Base-by-base conservation (phyloP, 2,329 filamentous ascomycete genomes). In the Graphilbum sp. region DNA sequence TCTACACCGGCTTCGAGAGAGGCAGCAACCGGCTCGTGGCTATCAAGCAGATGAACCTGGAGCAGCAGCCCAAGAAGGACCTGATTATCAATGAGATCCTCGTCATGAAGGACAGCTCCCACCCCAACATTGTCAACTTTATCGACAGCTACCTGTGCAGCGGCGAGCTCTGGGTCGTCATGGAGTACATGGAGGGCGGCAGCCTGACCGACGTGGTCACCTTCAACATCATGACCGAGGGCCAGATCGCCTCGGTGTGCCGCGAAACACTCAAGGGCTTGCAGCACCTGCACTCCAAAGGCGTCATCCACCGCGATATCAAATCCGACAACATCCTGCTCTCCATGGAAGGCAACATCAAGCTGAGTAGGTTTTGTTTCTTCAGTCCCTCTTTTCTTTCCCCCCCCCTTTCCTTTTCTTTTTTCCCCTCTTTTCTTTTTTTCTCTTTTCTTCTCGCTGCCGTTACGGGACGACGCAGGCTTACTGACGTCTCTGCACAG, bases 121-220 rank as follows among this genome's bases (percentile, higher is more conserved):
- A 98, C 55, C 88, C 86, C 51, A 96, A 96, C 55, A 93, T 98
- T 59, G 90, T 98, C 60, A 98, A 98, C 59, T 98, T 96, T 59
- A 88, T 96, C 62, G 90, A 96, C 63, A 95, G 87, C 56, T 96
- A 87, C 57, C 67, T 98, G 11, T 80, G 87, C 41, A 72, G 75
- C 12, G 83, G 88, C 32, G 90, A 96, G 57, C 64, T 98, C 23
- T 98, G 90, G 90, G 90, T 98, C 2, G 85, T 96, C 25, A 98
- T 98, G 90, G 90, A 98, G 61, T 98, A 88, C 53, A 98, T 98
- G 90, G 88, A 98, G 58, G 90, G 90, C 42, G 90, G 90, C 45
- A 95, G 86, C 59, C 65, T 98, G 55, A 98, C 90, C 11, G 90
- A 98, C 58, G 90, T 98, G 38, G 90, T 98, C 40, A 98, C 90